A percentile compares a stretch with the other conserved stretches of the same genome.
Conservation (phyloP, 805 yeast genomes). For the Wickerhamiella lipophila region DNA sequence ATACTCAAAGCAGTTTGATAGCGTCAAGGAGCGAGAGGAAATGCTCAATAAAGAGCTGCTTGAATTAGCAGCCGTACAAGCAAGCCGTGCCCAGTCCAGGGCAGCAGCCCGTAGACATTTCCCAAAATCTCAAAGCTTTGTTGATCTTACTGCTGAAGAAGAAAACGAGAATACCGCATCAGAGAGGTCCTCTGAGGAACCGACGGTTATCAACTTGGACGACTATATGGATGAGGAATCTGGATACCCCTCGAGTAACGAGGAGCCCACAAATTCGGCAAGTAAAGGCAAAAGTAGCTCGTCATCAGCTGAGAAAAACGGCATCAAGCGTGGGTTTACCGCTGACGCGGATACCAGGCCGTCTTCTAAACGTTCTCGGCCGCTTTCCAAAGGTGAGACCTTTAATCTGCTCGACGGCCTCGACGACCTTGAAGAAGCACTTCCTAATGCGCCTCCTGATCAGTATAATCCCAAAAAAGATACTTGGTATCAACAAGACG, state of each 20-base stretch:
- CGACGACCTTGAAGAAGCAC: background rate
- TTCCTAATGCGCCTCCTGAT: background rate
- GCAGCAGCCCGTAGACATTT: too few species aligned
- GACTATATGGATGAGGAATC: background rate
- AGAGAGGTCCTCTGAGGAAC: background rate
- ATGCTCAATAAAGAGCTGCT: background rate
- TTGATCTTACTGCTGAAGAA: conserved; percentile 1
- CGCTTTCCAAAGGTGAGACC: background rate
- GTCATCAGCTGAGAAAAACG: background rate
- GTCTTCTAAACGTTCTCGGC: background rate
- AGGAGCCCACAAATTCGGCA: background rate
- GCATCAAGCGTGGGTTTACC: background rate
- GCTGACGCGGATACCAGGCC: background rate
- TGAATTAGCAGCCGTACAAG: background rate
- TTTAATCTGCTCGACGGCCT: background rate
- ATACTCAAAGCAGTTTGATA: background rate
- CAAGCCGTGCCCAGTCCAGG: too few species aligned
- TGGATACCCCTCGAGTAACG: background rate
- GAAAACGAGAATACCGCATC: background rate
- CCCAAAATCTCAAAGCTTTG: background rate
- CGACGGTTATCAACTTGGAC: background rate
- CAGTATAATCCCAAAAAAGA: conserved; percentile 1
- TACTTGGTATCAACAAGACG: background rate
- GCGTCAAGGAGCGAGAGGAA: background rate
- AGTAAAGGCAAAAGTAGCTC: background rate